These are phyloP conservation scores for Berkeleyomyces basicola DNA, from an alignment of 2,329 filamentous ascomycete genomes.

Conservation along the genomic window DNA sequence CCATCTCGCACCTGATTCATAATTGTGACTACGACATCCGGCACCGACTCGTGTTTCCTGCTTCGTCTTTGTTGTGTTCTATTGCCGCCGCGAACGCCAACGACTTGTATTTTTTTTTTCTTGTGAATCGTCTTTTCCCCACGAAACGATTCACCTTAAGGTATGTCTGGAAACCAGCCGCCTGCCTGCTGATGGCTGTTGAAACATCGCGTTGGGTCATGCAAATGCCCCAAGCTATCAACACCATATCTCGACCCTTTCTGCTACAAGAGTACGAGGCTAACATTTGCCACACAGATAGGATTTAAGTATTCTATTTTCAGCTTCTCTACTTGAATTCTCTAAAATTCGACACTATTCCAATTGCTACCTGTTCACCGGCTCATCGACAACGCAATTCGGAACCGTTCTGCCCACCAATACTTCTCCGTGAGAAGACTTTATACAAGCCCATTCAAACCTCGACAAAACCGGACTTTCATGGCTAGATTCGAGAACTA, in stretches of 20 bases:
- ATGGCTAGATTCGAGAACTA: conserved; percentile 5
- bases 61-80: neutral
- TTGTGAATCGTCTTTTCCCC: neutral
- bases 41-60: neutral
- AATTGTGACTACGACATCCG: neutral
- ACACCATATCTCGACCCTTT: too few relatives aligned
- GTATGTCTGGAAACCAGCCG: neutral
- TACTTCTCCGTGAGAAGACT: conserved; percentile 11
- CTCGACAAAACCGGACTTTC: neutral
- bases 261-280: neutral
- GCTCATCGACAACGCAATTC: neutral
- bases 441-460: neutral
- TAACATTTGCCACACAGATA: neutral
- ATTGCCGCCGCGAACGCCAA: neutral
- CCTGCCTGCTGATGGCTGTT: too few relatives aligned
- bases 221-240: neutral
- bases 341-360: neutral
- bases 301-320: conserved; percentile 11
- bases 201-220: too few relatives aligned
- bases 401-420: neutral
- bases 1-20: neutral
- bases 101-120: neutral
- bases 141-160: neutral
- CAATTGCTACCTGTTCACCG: neutral
- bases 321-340: neutral